phyloP scores from a whole-genome alignment of 164 flowering plant genomes.

The Kalanchoe fedtschenkoi region DNA sequence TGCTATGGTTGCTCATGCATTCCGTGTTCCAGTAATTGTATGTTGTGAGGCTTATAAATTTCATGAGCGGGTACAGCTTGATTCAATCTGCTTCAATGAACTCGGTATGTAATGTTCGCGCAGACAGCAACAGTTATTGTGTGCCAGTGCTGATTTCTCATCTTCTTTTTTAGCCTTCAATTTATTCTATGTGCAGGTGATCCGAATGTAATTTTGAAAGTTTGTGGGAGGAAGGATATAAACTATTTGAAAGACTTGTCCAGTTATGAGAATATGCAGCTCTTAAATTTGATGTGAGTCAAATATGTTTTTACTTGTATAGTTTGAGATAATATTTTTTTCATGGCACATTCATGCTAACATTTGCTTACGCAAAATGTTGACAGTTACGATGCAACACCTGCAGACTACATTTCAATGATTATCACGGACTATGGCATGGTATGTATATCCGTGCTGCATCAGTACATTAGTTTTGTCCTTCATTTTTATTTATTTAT shows the following conservation, averaged over 20 bases:
- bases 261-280: constrained; percentile 53
- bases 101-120: too few species aligned
- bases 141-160: neutral
- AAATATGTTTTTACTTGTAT: neutral
- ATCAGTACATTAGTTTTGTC: neutral
- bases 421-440: constrained; percentile 92
- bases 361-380: neutral
- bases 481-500: neutral
- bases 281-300: constrained; percentile 67
- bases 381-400: constrained; percentile 85
- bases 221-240: constrained; percentile 54
- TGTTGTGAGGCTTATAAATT: constrained; percentile 95
- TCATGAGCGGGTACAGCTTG: constrained; percentile 91
- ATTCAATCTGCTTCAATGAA: constrained; percentile 90
- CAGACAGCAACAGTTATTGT: too few species aligned
- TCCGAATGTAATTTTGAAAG: constrained; percentile 62
- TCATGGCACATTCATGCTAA: neutral
- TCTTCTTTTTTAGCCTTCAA: neutral
- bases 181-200: constrained; percentile 40
- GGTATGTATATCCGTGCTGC: constrained; percentile 50
- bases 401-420: constrained; percentile 88
- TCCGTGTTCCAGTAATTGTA: constrained; percentile 73
- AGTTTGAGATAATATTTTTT: neutral
- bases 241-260: constrained; percentile 41
- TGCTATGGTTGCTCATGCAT: constrained; percentile 92